Evolutionary conservation across 345 rosid genomes (phyloP).

Genomic region (Eucalyptus marginata): DNA sequence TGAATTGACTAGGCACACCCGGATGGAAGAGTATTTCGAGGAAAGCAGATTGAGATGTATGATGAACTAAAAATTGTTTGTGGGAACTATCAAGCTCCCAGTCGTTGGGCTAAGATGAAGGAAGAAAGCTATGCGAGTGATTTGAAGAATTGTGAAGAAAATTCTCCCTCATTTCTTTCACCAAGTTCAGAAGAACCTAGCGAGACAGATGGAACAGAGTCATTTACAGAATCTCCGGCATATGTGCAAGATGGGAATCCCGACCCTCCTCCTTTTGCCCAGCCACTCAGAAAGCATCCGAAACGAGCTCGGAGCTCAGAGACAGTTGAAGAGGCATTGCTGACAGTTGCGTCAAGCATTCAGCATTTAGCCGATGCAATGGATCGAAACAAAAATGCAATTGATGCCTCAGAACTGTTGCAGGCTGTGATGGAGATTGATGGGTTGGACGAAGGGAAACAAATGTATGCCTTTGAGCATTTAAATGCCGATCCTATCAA

Average conservation of each 20-base stretch:
- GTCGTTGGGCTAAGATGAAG: constrained; percentile 55
- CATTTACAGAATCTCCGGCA: constrained; percentile 39
- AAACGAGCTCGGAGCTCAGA: constrained; percentile 50
- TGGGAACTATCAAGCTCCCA: constrained; percentile 67
- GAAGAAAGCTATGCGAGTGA: constrained; percentile 34
- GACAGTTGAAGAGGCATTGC: constrained; percentile 63
- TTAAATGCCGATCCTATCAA: constrained; percentile 76
- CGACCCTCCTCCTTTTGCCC: constrained; percentile 35
- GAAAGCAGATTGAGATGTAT: constrained; percentile 82
- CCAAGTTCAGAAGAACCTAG: constrained; percentile 52
- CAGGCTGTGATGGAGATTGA: constrained; percentile 81
- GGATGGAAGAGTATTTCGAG: constrained; percentile 66
- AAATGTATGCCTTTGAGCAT: constrained; percentile 86
- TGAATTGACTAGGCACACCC: constrained; percentile 47
- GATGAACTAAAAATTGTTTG: constrained; percentile 77
- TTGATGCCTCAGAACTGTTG: constrained; percentile 47
- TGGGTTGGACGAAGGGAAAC: constrained; percentile 78
- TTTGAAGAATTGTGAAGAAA: constrained; percentile 47
- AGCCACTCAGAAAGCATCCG: constrained; percentile 41
- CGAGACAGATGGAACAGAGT: constrained; percentile 86
- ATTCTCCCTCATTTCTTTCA: constrained; percentile 53
- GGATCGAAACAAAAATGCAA: constrained; percentile 37
- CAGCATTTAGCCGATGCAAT: constrained; percentile 66
- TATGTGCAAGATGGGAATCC: constrained; percentile 40
- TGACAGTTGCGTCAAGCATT: constrained; percentile 62